phyloP scores from a whole-genome alignment of 345 rosid species.

The Orychophragmus violaceus region DNA sequence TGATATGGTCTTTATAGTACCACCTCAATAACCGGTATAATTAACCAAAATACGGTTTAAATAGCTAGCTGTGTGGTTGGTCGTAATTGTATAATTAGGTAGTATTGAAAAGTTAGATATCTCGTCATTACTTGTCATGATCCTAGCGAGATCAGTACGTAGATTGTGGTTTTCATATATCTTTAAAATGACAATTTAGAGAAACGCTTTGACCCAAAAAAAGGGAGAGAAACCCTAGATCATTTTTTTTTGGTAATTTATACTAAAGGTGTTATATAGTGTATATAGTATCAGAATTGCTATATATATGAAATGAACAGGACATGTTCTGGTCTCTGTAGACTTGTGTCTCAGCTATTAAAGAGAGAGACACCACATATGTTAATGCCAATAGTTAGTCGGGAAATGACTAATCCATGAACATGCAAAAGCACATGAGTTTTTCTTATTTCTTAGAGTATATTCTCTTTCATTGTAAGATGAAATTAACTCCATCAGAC shows the following conservation, averaged over 20 bases:
- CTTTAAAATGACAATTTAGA: too few species aligned
- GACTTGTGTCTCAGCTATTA: conserved; percentile 10
- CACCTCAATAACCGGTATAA: background rate
- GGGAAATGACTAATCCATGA: conserved; percentile 12
- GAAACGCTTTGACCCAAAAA: too few species aligned
- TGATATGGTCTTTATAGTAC: background rate
- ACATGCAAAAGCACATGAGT: background rate
- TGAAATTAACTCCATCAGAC: conserved; percentile 7
- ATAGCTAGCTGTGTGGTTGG: background rate
- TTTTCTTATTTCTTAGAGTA: background rate
- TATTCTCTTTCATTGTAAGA: background rate
- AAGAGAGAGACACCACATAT: conserved; percentile 8
- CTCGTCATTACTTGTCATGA: background rate
- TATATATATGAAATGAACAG: background rate
- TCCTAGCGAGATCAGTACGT: background rate
- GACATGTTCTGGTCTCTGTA: background rate
- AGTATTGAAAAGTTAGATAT: background rate
- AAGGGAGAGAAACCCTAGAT: background rate
- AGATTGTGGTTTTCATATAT: too few species aligned
- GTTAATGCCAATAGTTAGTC: conserved; percentile 7
- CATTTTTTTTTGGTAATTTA: background rate
- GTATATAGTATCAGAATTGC: background rate
- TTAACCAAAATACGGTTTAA: background rate
- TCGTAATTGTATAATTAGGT: background rate
- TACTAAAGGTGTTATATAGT: background rate